A percentile compares a stretch with the other conserved stretches of the same genome.
phyloP scores from a whole-genome alignment of 2,329 filamentous ascomycete species.

The Malbranchea zuffiana region DNA sequence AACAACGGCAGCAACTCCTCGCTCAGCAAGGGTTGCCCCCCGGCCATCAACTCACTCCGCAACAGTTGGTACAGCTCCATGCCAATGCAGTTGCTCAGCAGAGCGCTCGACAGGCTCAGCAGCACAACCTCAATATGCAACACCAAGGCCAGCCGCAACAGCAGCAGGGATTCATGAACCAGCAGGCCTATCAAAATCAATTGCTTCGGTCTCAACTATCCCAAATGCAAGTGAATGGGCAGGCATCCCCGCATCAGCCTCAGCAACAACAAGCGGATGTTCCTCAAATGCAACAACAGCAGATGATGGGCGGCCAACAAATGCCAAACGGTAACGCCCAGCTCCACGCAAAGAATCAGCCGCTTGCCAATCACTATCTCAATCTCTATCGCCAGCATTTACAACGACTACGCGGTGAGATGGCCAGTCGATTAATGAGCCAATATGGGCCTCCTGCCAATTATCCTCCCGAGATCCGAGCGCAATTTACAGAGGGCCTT shows the following conservation, averaged over 20 bases:
- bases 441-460: constrained; percentile 31
- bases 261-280: constrained; percentile 22
- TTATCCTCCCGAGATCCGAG: constrained; percentile 29
- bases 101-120: constrained; percentile 16
- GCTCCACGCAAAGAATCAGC: constrained; percentile 6
- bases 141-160: constrained; percentile 26
- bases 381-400: constrained; percentile 29
- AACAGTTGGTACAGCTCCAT: constrained; percentile 16
- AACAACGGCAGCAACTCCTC: constrained; percentile 26
- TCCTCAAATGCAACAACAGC: constrained; percentile 27
- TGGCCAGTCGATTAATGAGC: constrained; percentile 26
- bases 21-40: constrained; percentile 20
- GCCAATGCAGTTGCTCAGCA: constrained; percentile 13
- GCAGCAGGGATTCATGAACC: constrained; percentile 14
- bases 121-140: constrained; percentile 25
- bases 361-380: constrained; percentile 25
- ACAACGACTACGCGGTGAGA: constrained; percentile 27
- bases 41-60: constrained; percentile 15
- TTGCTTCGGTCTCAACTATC: too few relatives aligned
- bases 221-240: too few relatives aligned
- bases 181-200: constrained; percentile 1
- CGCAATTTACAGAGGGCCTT: constrained; percentile 28
- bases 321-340: constrained; percentile 1
- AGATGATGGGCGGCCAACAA: constrained; percentile 23
- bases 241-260: constrained; percentile 20